A percentile compares a stretch with the other conserved stretches of the same genome.
phyloP scores from a whole-genome alignment of 2,329 filamentous ascomycete genomes.

The Alternaria novae-zelandiae region DNA sequence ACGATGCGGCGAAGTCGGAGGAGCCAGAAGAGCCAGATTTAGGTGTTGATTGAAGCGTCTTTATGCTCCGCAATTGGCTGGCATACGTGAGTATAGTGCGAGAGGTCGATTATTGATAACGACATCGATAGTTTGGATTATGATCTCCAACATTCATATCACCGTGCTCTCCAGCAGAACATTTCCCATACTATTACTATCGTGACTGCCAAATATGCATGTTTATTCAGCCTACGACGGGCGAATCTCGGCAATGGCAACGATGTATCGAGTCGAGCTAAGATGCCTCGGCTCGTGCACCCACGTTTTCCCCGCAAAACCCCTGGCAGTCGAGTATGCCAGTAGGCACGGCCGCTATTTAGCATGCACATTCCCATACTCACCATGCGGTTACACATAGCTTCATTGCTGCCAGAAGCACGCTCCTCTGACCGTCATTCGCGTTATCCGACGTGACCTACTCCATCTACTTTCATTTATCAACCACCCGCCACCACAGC shows the following conservation, averaged over 20 bases:
- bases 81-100: neutral
- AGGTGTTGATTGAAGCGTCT: neutral
- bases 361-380: slow-evolving; percentile 32
- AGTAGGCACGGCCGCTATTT: slow-evolving; percentile 29
- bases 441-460: slow-evolving; percentile 3
- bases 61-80: neutral
- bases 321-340: slow-evolving; percentile 14
- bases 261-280: slow-evolving; percentile 18
- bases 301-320: slow-evolving; percentile 24
- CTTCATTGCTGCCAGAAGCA: slow-evolving; percentile 1
- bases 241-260: neutral
- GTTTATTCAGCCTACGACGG: neutral
- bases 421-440: neutral
- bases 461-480: neutral
- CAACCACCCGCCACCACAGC: neutral
- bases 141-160: neutral
- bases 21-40: neutral
- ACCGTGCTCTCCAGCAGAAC: neutral
- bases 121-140: neutral
- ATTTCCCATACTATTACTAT: neutral
- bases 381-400: slow-evolving; percentile 17
- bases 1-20: neutral
- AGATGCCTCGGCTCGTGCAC: slow-evolving; percentile 27
- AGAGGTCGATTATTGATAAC: neutral
- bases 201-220: neutral